phyloP scores from a whole-genome alignment of 1,139 yeast species.

The Nadsonia commutata region DNA sequence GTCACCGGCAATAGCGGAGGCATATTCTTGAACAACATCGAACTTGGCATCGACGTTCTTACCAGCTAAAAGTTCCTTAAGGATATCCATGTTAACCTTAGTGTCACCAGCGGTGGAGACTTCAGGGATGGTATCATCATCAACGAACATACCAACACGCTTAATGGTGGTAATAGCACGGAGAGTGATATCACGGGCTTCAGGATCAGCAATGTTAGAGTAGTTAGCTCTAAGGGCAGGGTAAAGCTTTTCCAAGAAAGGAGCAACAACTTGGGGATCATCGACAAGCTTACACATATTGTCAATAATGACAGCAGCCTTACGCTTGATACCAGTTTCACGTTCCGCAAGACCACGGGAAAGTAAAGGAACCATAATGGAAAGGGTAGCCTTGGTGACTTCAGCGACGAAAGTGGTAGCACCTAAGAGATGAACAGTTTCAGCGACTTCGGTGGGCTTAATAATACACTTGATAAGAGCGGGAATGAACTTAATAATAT shows the following conservation, averaged over 20 bases:
- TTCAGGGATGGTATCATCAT: conserved; percentile 82
- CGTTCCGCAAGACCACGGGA: conserved; percentile 99
- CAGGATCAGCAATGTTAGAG: conserved; percentile 97
- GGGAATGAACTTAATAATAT: conserved; percentile 98
- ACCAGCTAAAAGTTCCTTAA: conserved; percentile 54
- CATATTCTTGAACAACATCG: conserved; percentile 59
- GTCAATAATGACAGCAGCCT: conserved; percentile 97
- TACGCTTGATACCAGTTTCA: conserved; percentile 98
- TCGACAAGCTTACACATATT: conserved; percentile 99
- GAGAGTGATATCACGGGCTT: conserved; percentile 95
- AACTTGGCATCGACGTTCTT: conserved; percentile 57
- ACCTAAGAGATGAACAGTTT: conserved; percentile 97
- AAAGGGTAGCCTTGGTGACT: conserved; percentile 97
- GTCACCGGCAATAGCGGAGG: conserved; percentile 97
- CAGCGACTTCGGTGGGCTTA: conserved; percentile 93
- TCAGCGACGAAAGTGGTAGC: conserved; percentile 99
- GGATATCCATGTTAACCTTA: conserved; percentile 68
- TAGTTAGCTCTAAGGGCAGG: conserved; percentile 93
- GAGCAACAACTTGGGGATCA: conserved; percentile 99
- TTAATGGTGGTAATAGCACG: conserved; percentile 95
- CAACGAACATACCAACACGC: conserved; percentile 97
- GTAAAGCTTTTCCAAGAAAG: conserved; percentile 87
- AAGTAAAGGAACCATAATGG: conserved; percentile 97
- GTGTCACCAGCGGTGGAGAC: conserved; percentile 97
- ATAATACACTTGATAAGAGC: conserved; percentile 94